A percentile compares a stretch with the other conserved stretches of the same genome.
phyloP scores from a whole-genome alignment of 2,329 filamentous ascomycete genomes.

The Diaporthe longicolla region DNA sequence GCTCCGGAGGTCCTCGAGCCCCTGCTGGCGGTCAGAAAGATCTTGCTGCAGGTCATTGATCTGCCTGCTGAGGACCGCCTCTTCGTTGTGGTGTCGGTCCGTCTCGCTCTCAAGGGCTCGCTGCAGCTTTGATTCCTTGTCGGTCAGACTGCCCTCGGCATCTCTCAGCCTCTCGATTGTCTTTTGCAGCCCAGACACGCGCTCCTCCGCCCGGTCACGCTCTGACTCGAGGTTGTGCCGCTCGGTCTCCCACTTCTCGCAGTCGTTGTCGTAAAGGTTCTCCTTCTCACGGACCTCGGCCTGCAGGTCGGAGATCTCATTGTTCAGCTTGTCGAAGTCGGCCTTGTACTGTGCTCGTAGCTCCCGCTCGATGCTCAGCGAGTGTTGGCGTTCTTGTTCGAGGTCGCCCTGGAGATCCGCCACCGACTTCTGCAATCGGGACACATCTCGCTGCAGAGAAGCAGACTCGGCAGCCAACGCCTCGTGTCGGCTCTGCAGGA shows the following conservation, averaged over 20 bases:
- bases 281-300: slow-evolving; percentile 78
- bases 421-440: slow-evolving; percentile 62
- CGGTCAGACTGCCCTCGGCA: slow-evolving; percentile 75
- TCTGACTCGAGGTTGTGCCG: slow-evolving; percentile 76
- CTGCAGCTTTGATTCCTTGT: slow-evolving; percentile 77
- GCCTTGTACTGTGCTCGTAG: slow-evolving; percentile 67
- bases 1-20: slow-evolving; percentile 74
- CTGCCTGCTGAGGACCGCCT: slow-evolving; percentile 78
- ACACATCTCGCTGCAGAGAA: slow-evolving; percentile 75
- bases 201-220: slow-evolving; percentile 76
- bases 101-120: slow-evolving; percentile 79
- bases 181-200: slow-evolving; percentile 75
- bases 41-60: slow-evolving; percentile 81
- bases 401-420: slow-evolving; percentile 64
- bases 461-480: slow-evolving; percentile 75
- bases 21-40: slow-evolving; percentile 75
- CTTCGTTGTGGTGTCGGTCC: slow-evolving; percentile 79
- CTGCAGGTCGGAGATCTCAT: slow-evolving; percentile 74
- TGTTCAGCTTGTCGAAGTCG: slow-evolving; percentile 68
- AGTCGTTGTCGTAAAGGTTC: slow-evolving; percentile 78
- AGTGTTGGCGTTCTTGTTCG: slow-evolving; percentile 69
- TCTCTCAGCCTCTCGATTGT: slow-evolving; percentile 80
- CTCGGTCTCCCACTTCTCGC: slow-evolving; percentile 80
- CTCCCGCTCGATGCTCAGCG: slow-evolving; percentile 72
- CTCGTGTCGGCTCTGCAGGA: slow-evolving; percentile 79